These are phyloP conservation scores for Coemansia biformis DNA, from an alignment of 192 early-diverging fungal genomes.

Conservation along the genomic window DNA sequence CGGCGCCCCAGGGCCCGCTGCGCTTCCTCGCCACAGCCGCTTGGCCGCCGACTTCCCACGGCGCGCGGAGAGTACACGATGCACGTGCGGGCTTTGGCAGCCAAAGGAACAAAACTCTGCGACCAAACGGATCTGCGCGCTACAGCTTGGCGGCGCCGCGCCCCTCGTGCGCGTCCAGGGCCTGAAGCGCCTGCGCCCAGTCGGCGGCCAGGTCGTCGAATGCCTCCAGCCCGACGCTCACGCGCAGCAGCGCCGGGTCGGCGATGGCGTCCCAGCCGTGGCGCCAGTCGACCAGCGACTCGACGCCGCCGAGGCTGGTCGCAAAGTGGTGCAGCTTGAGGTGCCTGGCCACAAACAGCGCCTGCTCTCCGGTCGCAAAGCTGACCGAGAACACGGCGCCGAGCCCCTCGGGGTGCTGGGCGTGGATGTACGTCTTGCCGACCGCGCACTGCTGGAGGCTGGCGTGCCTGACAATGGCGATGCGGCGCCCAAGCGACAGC, in stretches of 20 bases:
- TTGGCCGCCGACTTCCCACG: no score
- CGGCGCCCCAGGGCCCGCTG: no score
- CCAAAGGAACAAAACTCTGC: no score
- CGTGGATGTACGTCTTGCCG: constrained; percentile 19
- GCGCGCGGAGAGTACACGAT: no score
- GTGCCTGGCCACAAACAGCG: constrained; percentile 42
- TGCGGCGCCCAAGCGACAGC: constrained; percentile 16
- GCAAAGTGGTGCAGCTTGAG: constrained; percentile 53
- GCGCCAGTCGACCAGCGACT: constrained; percentile 68
- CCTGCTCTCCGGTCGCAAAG: constrained; percentile 48
- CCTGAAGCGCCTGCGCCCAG: constrained; percentile 50
- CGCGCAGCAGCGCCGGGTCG: constrained; percentile 51
- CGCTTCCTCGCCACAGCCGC: no score
- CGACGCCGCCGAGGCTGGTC: constrained; percentile 62
- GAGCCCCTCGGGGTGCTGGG: constrained; percentile 40
- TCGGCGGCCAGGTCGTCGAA: constrained; percentile 61
- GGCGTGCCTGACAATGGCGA: constrained; percentile 39
- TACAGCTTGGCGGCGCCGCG: neutral
- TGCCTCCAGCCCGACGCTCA: constrained; percentile 65
- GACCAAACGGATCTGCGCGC: no score
- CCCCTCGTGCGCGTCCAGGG: constrained; percentile 21
- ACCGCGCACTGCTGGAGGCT: constrained; percentile 15
- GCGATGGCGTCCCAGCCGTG: constrained; percentile 39
- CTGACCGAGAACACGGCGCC: constrained; percentile 44
- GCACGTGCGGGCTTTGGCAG: no score